phyloP scores from a whole-genome alignment of 352 stramenopile genomes.

The Peronospora farinosa region DNA sequence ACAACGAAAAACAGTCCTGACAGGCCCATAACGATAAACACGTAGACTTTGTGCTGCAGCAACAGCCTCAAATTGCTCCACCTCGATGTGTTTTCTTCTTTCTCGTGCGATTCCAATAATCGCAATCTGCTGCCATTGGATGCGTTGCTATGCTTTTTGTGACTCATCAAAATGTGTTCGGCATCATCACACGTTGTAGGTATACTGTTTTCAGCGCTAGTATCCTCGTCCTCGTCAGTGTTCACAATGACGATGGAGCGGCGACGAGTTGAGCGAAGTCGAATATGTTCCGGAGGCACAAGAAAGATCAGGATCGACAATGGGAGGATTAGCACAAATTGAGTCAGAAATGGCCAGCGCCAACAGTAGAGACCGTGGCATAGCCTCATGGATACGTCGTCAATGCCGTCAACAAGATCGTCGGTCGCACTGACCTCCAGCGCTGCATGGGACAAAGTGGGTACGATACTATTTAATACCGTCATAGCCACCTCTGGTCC shows the following conservation, averaged over 20 bases:
- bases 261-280: slow-evolving; percentile 43
- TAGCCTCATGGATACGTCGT: slow-evolving; percentile 30
- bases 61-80: slow-evolving; percentile 49
- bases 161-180: slow-evolving; percentile 27
- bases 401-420: slow-evolving; percentile 33
- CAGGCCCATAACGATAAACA: slow-evolving; percentile 71
- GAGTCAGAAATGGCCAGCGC: slow-evolving; percentile 80
- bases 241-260: slow-evolving; percentile 64
- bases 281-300: slow-evolving; percentile 64
- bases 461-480: slow-evolving; percentile 9
- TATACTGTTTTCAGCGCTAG: slow-evolving; percentile 24
- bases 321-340: slow-evolving; percentile 66
- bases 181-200: slow-evolving; percentile 27
- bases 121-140: slow-evolving; percentile 16
- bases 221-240: slow-evolving; percentile 35
- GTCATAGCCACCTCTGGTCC: slow-evolving; percentile 9
- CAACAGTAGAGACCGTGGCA: slow-evolving; percentile 82
- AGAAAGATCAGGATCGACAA: slow-evolving; percentile 77
- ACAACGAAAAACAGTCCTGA: slow-evolving; percentile 83
- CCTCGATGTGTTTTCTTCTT: slow-evolving; percentile 22
- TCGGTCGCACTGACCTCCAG: slow-evolving; percentile 13
- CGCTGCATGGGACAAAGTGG: slow-evolving; percentile 16
- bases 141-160: slow-evolving; percentile 2
- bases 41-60: slow-evolving; percentile 58
- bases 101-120: slow-evolving; percentile 14